Evolutionary conservation across 352 stramenopile species (phyloP), one percentile per base, ranked within the genome.

Genomic region (Pythium apleroticum): DNA sequence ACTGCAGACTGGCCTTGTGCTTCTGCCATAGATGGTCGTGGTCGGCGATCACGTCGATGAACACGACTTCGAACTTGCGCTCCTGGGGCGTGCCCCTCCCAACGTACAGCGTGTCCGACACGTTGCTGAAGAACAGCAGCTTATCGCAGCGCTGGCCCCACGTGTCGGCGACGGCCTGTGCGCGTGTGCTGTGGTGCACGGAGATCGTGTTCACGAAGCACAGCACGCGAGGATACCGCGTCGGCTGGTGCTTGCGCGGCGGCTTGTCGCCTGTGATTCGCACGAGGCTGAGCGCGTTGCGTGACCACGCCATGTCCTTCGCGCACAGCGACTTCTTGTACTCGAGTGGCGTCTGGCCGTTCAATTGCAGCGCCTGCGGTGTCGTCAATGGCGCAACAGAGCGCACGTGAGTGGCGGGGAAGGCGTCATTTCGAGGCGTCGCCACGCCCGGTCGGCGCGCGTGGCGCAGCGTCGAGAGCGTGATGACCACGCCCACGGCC

Each of bases 21-120:
- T 94, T 94, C 60, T 90, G 82, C 83, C 84, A 92, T 41, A 94
- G 61, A 59, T 94, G 83, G 61, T 94, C 88, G 62, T 94, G 82
- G 64, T 92, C 84, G 0, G 83, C 80, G 19, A 78, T 70, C 17
- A 89, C 83, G 56, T 93, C 76, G 37, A 93, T 76, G 48, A 75
- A 66, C 52, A 91, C 72, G n/a, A 93, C 81, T 4, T 88, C 76
- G 41, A 80, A 90, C 45, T 57, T 54, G 3, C 57, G 50, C 19
- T 82, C 69, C 10, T 27, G 46, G 3, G 28, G 48, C n/a, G 68
- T 72, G 22, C 59, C 63, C 22, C 50, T 65, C 3, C 66, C 75
- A 20, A 87, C 69, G 3, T 78, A 69, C 52, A 90, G 77, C 4
- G 61, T 74, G 46, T 81, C 80, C 14, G 59, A 88, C 14, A 65